phyloP scores from a whole-genome alignment of 768 basidiomycete genomes.

The Tylopilus balloui region DNA sequence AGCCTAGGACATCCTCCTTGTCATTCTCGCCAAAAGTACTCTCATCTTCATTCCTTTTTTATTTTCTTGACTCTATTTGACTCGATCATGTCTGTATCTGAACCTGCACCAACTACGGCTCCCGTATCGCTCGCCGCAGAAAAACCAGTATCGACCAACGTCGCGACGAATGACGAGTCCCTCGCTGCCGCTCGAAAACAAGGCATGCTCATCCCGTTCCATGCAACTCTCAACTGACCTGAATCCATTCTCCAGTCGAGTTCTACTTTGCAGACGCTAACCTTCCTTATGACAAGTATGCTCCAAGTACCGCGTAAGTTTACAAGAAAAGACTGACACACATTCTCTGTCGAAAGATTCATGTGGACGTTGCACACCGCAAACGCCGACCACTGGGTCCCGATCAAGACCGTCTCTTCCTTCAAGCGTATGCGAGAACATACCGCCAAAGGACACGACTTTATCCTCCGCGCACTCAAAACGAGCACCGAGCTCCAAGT shows the following conservation, averaged over 20 bases:
- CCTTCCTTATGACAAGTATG: slow-evolving; percentile 83
- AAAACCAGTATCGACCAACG: slow-evolving; percentile 11
- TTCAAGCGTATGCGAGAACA: slow-evolving; percentile 95
- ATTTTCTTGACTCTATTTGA: background rate
- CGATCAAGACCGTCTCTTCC: slow-evolving; percentile 78
- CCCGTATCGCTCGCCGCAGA: background rate
- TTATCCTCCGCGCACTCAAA: slow-evolving; percentile 66
- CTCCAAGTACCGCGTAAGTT: no score
- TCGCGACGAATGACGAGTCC: slow-evolving; percentile 33
- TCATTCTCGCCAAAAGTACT: background rate
- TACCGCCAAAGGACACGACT: slow-evolving; percentile 52
- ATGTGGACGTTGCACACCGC: slow-evolving; percentile 90
- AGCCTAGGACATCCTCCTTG: background rate
- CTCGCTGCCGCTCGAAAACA: slow-evolving; percentile 51
- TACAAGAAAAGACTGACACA: no score
- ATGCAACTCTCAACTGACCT: background rate
- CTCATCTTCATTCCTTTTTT: background rate
- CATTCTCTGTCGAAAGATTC: no score
- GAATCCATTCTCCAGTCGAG: slow-evolving; percentile 53
- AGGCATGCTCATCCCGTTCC: slow-evolving; percentile 34
- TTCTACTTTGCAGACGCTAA: slow-evolving; percentile 98
- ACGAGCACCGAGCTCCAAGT: slow-evolving; percentile 60
- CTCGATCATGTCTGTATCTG: slow-evolving; percentile 23
- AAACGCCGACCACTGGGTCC: slow-evolving; percentile 84
- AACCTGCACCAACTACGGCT: slow-evolving; percentile 2